Base-by-base conservation (phyloP, 176 grass and related monocot species). In the Neostapfia colusana region DNA sequence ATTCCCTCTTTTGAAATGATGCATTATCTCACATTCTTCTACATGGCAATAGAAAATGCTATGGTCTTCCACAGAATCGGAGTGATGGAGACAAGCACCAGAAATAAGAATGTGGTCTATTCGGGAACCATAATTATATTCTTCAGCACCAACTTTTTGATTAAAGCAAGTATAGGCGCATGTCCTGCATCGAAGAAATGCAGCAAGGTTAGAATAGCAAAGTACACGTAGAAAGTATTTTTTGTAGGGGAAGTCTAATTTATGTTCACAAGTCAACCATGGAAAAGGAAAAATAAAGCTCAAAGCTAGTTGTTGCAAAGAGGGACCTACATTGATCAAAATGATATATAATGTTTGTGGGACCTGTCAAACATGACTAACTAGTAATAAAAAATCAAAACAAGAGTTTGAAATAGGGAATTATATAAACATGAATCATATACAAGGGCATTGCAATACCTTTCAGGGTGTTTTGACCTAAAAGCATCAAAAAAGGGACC, bases 51-150 rank as follows among this genome's bases (percentile, higher is more conserved):
- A 38, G 61, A 95, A 83, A 75, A 99, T 82, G 85, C 28, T 84
- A 83, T 99, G 82, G 20, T 77, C 80, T 59, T 94, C 77, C 62
- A 37, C 21, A 77, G 74, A 72, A 84, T 88, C 24, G n/a, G 63
- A 69, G 18, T 83, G 18, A 90, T 95, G 95, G 44, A 99, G 75
- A 62, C 89, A 99, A 23, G 73, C 16, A 72, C 91, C 95, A 10
- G 89, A 90, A 84, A 95, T 73, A 45, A 95, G 89, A 86, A 95
- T 88, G 81, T 85, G 95, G 31, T 99, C 91, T 67, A 95, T 95
- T 88, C 95, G 80, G 58, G 95, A 99, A 68, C 91, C 95, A 67
- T 99, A 99, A 75, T 95, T 99, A 81, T 81, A 95, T 75, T 95
- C 91, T 87, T 99, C 95, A 70, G 95, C 95, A 85, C 91, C 95